These are phyloP conservation scores for Byssothecium circinans DNA, from an alignment of 2,329 filamentous ascomycete species.

Conservation along the genomic window DNA sequence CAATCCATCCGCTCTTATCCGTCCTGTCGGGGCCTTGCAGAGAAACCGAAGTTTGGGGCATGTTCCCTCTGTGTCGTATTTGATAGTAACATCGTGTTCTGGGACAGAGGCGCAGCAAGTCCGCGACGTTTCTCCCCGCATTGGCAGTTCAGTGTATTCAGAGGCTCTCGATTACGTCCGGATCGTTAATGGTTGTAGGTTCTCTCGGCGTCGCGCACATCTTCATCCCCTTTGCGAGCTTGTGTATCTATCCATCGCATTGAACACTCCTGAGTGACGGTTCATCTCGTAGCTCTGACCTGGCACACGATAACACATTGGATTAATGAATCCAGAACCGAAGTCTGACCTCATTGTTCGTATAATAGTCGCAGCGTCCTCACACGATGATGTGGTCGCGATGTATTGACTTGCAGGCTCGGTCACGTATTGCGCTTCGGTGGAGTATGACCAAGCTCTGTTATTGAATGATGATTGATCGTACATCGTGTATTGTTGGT, in stretches of 20 bases:
- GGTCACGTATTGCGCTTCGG: slow-evolving; percentile 15
- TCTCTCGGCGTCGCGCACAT: no score
- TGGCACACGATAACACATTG: slow-evolving; percentile 45
- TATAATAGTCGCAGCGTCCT: slow-evolving; percentile 50
- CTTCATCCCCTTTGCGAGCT: slow-evolving; percentile 23
- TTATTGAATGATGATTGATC: slow-evolving; percentile 21
- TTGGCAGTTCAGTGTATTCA: no score
- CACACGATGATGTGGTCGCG: slow-evolving; percentile 32
- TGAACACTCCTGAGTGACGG: slow-evolving; percentile 46
- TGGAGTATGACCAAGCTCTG: slow-evolving; percentile 23
- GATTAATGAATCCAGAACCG: slow-evolving; percentile 40
- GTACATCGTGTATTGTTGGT: slow-evolving; percentile 26
- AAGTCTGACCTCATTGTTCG: slow-evolving; percentile 47
- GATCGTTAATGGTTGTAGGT: no score
- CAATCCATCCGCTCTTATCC: no score
- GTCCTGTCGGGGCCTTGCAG: no score
- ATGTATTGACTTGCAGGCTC: slow-evolving; percentile 26
- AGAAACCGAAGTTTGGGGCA: no score
- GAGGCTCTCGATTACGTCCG: no score
- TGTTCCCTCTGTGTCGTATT: no score
- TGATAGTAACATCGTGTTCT: no score
- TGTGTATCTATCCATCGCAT: slow-evolving; percentile 50
- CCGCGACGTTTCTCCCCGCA: no score
- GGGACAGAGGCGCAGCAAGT: no score
- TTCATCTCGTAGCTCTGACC: slow-evolving; percentile 48